A percentile compares a stretch with the other conserved stretches of the same genome.
Evolutionary conservation across 306 rosid species (phyloP).

Genomic region (Cicer pinnatifidum): DNA sequence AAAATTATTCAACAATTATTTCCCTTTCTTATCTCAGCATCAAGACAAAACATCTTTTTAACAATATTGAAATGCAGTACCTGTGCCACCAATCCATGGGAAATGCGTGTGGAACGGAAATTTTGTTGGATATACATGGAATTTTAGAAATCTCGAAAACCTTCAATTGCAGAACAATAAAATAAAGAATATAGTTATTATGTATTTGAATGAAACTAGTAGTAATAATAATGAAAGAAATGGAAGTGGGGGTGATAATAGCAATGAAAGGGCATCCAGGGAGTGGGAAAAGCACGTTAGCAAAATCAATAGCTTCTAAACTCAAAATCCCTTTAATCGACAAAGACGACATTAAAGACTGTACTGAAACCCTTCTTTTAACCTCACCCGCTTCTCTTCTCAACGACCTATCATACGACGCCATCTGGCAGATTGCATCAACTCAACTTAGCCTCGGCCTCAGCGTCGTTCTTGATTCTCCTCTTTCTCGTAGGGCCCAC

Average conservation of each 20-base stretch:
- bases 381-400: slow-evolving; percentile 39
- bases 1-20: neutral
- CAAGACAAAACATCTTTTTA: slow-evolving; percentile 19
- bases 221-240: neutral
- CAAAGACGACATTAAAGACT: slow-evolving; percentile 69
- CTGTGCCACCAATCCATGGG: neutral
- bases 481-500: slow-evolving; percentile 68
- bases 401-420: slow-evolving; percentile 70
- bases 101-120: neutral
- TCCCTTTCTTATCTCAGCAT: neutral
- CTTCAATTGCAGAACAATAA: neutral
- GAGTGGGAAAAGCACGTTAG: slow-evolving; percentile 62
- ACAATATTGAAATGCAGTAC: too few species aligned
- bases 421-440: slow-evolving; percentile 54
- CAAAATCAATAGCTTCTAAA: slow-evolving; percentile 49
- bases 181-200: neutral
- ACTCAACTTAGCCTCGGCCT: slow-evolving; percentile 67
- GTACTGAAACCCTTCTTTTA: slow-evolving; percentile 44
- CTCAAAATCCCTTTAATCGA: slow-evolving; percentile 68
- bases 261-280: slow-evolving; percentile 86
- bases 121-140: neutral
- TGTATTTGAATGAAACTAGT: neutral
- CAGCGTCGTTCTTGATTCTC: slow-evolving; percentile 72
- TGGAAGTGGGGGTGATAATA: slow-evolving; percentile 44
- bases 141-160: neutral